Conservation (phyloP, 2,329 filamentous ascomycete genomes). For the Cladophialophora psammophila region DNA sequence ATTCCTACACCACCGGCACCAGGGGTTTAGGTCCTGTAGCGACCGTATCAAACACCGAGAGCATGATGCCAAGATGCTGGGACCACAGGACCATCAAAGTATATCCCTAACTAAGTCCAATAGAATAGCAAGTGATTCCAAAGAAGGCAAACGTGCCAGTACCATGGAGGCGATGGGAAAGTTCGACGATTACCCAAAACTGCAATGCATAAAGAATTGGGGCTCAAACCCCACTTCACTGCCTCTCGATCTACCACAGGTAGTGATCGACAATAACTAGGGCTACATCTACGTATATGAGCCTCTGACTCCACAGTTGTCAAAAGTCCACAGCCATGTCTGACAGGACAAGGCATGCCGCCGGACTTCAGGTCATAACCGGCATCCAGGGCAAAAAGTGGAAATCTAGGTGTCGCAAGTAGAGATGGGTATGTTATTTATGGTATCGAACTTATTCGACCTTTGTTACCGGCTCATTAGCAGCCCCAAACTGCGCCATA, state of each 20-base stretch:
- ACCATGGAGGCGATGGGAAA: background rate
- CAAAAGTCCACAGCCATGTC: background rate
- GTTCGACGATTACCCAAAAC: background rate
- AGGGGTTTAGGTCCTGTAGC: background rate
- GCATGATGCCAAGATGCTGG: background rate
- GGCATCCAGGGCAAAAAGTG: background rate
- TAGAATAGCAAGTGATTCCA: background rate
- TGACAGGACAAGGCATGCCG: background rate
- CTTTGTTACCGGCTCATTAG: background rate
- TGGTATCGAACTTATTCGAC: background rate
- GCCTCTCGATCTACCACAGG: background rate
- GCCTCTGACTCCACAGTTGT: background rate
- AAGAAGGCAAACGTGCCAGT: background rate
- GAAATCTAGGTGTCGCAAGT: background rate
- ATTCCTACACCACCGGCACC: background rate
- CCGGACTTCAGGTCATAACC: background rate
- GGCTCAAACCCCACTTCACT: background rate
- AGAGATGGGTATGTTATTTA: background rate
- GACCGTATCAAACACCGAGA: background rate
- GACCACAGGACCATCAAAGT: background rate
- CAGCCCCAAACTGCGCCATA: background rate
- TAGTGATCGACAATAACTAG: background rate
- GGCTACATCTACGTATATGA: background rate
- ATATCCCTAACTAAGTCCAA: background rate
- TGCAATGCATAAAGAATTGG: background rate